Evolutionary conservation across 352 stramenopile species (phyloP), one percentile per base, ranked within the genome.

Genomic region (Pythium periplocum): DNA sequence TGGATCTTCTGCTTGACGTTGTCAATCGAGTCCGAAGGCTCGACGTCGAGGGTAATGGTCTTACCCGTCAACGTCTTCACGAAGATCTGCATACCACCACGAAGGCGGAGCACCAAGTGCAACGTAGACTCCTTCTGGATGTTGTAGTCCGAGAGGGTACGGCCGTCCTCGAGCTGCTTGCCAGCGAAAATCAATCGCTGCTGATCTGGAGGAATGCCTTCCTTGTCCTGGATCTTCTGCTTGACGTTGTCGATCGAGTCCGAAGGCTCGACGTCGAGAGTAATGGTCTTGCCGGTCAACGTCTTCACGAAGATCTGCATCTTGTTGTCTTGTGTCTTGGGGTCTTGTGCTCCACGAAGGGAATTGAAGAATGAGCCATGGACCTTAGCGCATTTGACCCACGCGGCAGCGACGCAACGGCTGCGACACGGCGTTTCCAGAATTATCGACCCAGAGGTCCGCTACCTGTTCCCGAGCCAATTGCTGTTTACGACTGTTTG

Each of bases 161-260:
- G 95, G 34, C 75, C 75, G 58, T 95, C 89, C 61, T 97, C 87
- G n/a, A 98, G 75, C 76, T 98, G 90, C 71, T 98, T 96, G 48
- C 93, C 92, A 39, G 83, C 90, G 66, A 98, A 98, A 62, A 98
- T 98, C 50, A 98, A 76, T 46, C 93, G 78, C 71, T 98, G 93
- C 75, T 98, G 91, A 61, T 98, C 95, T 31, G 88, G 76, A 45
- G 92, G 95, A 47, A 98, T 98, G 44, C 91, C 93, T 69, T 97
- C 88, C 70, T 87, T 98, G 68, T 97, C 87, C 54, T 95, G 71
- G 59, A 98, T 97, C 73, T 97, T 98, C 36, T 87, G 83, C 86
- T 99, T 98, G 43, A 99, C 95, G 68, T 98, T 95, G 72, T 97
- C 92, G 57, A 98, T 97, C 35, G 78, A 91, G 79, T 98, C 90